A percentile compares a stretch with the other conserved stretches of the same genome.
Evolutionary conservation across 2,329 filamentous ascomycete species (phyloP).

Genomic region (Sporothrix pallida): DNA sequence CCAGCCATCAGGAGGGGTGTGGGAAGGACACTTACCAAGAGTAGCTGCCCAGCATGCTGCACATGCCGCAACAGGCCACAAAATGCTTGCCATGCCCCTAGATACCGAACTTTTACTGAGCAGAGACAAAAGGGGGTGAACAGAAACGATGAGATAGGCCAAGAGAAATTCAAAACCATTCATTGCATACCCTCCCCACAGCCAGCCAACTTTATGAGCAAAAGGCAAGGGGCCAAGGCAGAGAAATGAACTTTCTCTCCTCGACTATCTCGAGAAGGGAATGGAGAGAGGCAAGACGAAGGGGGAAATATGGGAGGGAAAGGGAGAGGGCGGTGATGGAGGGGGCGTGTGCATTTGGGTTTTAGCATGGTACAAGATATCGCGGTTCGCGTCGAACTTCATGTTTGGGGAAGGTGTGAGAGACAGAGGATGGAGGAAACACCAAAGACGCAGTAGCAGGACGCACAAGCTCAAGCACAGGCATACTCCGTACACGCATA

Average conservation of each 20-base stretch:
- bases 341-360: conserved; percentile 18
- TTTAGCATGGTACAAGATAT: not conserved
- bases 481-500: not conserved
- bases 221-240: not conserved
- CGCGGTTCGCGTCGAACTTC: not conserved
- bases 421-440: not conserved
- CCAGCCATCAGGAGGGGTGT: not conserved
- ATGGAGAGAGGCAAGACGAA: not conserved
- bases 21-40: not conserved
- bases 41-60: no score
- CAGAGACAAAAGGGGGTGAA: not conserved
- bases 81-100: no score
- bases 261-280: not conserved
- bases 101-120: no score
- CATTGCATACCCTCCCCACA: not conserved
- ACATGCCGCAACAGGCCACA: no score
- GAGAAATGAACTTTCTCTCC: not conserved
- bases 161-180: not conserved
- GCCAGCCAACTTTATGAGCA: not conserved
- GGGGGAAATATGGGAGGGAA: not conserved
- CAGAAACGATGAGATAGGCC: not conserved
- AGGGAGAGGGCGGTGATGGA: not conserved
- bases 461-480: not conserved
- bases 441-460: not conserved
- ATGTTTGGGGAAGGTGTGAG: conserved; percentile 1